Percentiles rank a stretch among this genome's conserved stretches.
Conservation (phyloP, 768 basidiomycete genomes). For the Suillus americanus region DNA sequence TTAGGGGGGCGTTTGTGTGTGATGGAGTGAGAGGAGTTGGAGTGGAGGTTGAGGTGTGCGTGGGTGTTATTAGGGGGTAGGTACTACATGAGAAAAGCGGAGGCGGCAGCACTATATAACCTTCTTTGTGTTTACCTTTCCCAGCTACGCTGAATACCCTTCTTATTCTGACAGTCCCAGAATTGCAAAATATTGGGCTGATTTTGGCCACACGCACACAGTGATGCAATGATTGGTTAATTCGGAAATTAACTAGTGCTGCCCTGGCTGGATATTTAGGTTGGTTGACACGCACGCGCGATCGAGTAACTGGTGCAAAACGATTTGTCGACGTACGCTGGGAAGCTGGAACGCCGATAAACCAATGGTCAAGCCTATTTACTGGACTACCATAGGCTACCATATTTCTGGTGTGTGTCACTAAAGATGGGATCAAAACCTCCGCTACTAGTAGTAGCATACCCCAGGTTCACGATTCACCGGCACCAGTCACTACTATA, state of each 20-base stretch:
- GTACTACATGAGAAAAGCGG: background rate
- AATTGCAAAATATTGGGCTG: background rate
- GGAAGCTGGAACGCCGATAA: background rate
- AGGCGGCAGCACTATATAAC: background rate
- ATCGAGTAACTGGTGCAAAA: background rate
- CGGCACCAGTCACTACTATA: too few species aligned
- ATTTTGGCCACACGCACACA: background rate
- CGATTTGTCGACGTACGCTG: background rate
- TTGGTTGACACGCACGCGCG: background rate
- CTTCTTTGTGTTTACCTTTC: background rate
- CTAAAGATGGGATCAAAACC: background rate
- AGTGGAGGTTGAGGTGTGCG: slow-evolving; percentile 63
- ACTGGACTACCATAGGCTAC: background rate
- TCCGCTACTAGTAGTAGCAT: background rate
- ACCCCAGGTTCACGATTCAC: background rate
- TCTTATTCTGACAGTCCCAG: background rate
- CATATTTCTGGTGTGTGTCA: background rate
- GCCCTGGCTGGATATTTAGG: background rate
- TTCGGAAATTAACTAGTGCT: background rate
- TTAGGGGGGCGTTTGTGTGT: slow-evolving; percentile 50
- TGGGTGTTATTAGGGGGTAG: slow-evolving; percentile 67
- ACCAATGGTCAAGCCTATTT: background rate
- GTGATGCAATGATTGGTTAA: background rate
- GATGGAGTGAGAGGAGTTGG: slow-evolving; percentile 29
- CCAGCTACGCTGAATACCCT: background rate